Evolutionary conservation across 2,329 filamentous ascomycete species (phyloP).

Genomic region (Clathrospora elynae): DNA sequence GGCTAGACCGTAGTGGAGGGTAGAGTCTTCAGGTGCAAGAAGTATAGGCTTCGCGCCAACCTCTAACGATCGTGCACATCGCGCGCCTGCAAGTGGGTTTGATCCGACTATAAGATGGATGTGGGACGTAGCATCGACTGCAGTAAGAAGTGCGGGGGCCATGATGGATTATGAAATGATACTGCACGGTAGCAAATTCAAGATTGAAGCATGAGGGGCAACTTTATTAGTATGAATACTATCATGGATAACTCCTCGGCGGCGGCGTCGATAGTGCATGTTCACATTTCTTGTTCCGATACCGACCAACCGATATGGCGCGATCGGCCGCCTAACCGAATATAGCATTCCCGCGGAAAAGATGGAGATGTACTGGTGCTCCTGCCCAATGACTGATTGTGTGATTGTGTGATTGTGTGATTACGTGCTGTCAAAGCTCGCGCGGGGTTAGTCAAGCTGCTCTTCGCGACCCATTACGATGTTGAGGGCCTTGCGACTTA

Average conservation of each 20-base stretch:
- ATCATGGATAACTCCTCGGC: slow-evolving; percentile 17
- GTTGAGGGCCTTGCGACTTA: slow-evolving; percentile 72
- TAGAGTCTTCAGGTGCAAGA: slow-evolving; percentile 69
- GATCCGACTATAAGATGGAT: slow-evolving; percentile 85
- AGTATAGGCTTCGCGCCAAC: slow-evolving; percentile 82
- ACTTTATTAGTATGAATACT: slow-evolving; percentile 12
- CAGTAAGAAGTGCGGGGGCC: slow-evolving; percentile 68
- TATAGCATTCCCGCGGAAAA: slow-evolving; percentile 30
- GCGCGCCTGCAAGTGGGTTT: slow-evolving; percentile 82
- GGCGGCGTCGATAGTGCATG: slow-evolving; percentile 21
- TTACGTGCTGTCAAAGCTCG: slow-evolving; percentile 15
- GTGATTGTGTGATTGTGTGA: slow-evolving; percentile 18
- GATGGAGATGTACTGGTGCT: slow-evolving; percentile 9
- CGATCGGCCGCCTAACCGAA: slow-evolving; percentile 28
- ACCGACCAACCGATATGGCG: slow-evolving; percentile 38
- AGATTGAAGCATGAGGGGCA: slow-evolving; percentile 7
- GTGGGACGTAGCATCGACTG: slow-evolving; percentile 70
- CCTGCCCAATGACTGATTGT: slow-evolving; percentile 14
- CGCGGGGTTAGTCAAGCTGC: slow-evolving; percentile 30
- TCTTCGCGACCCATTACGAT: slow-evolving; percentile 75
- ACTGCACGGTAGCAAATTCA: neutral
- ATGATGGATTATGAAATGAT: slow-evolving; percentile 33
- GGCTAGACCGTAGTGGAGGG: slow-evolving; percentile 65
- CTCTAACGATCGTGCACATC: slow-evolving; percentile 78
- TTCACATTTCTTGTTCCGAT: slow-evolving; percentile 39